Evolutionary conservation across 345 rosid genomes (phyloP).

Genomic region (Sisymbrium altissimum): DNA sequence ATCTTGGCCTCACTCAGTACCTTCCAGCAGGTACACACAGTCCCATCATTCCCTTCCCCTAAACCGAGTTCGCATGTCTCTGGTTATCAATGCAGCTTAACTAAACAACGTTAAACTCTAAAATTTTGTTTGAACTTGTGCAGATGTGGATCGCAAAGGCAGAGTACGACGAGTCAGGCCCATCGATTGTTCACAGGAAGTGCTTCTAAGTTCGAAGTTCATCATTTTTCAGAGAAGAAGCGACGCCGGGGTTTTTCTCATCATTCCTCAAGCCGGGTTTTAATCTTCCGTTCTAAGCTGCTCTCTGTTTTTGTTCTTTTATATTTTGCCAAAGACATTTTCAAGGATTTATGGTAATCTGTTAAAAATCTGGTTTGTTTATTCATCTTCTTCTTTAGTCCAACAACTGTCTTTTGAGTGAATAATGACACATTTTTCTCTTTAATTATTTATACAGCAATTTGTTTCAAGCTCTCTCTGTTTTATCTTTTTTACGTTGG

Average conservation of each 20-base stretch:
- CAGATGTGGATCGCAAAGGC: slow-evolving; percentile 98
- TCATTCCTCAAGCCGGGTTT: slow-evolving; percentile 15
- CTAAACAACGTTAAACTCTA: background rate
- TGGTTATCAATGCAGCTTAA: background rate
- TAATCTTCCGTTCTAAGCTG: slow-evolving; percentile 13
- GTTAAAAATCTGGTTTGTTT: background rate
- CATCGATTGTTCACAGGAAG: slow-evolving; percentile 89
- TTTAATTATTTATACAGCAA: slow-evolving; percentile 1
- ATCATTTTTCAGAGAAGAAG: slow-evolving; percentile 23
- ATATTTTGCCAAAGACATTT: slow-evolving; percentile 11
- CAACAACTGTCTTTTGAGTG: slow-evolving; percentile 16
- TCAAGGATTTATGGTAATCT: slow-evolving; percentile 13
- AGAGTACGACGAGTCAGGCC: slow-evolving; percentile 91
- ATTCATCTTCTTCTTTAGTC: background rate
- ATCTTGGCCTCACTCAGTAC: slow-evolving; percentile 94
- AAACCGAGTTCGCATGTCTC: background rate
- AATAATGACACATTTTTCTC: slow-evolving; percentile 18
- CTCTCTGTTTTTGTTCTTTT: slow-evolving; percentile 11
- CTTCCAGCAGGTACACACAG: slow-evolving; percentile 72
- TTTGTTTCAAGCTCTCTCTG: background rate
- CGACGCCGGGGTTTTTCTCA: background rate
- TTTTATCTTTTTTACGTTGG: background rate
- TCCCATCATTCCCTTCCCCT: background rate
- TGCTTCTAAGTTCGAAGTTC: slow-evolving; percentile 59
- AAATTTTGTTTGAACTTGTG: slow-evolving; percentile 10